Conservation (phyloP, 305 asterid genomes). For the Withania somnifera region DNA sequence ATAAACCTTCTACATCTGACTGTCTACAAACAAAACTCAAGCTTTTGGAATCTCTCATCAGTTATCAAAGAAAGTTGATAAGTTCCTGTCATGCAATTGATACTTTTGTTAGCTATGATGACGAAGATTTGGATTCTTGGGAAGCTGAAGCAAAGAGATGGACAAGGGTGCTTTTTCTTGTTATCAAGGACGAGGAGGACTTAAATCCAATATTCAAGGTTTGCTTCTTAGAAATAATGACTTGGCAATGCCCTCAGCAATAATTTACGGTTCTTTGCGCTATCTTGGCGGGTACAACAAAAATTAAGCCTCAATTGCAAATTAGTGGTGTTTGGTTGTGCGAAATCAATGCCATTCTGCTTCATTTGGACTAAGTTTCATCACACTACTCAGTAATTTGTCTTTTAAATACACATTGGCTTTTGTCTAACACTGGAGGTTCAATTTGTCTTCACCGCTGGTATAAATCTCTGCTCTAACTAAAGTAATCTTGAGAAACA, state of each 20-base stretch:
- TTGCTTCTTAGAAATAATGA: background rate
- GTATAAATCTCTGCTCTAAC: background rate
- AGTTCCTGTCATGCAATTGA: constrained; percentile 26
- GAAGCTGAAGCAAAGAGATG: constrained; percentile 70
- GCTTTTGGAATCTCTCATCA: constrained; percentile 42
- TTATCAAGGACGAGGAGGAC: constrained; percentile 29
- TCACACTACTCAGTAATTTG: background rate
- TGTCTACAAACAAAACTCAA: constrained; percentile 7
- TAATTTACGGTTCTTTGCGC: background rate
- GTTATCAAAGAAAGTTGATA: constrained; percentile 50
- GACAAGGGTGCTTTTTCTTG: constrained; percentile 77
- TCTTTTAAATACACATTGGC: background rate
- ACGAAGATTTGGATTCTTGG: constrained; percentile 84
- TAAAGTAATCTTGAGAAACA: background rate
- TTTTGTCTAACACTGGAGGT: background rate
- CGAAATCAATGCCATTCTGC: background rate
- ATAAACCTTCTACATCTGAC: constrained; percentile 7
- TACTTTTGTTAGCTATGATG: constrained; percentile 41
- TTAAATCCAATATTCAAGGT: constrained; percentile 51
- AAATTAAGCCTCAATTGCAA: background rate
- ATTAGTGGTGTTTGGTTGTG: background rate
- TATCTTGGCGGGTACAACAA: background rate
- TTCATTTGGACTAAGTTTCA: background rate
- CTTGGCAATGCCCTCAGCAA: background rate
- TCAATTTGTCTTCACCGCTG: background rate